Evolutionary conservation across 2,329 filamentous ascomycete genomes (phyloP), one percentile per base, ranked within the genome.

Genomic region (Dactylellina parvicollis): DNA sequence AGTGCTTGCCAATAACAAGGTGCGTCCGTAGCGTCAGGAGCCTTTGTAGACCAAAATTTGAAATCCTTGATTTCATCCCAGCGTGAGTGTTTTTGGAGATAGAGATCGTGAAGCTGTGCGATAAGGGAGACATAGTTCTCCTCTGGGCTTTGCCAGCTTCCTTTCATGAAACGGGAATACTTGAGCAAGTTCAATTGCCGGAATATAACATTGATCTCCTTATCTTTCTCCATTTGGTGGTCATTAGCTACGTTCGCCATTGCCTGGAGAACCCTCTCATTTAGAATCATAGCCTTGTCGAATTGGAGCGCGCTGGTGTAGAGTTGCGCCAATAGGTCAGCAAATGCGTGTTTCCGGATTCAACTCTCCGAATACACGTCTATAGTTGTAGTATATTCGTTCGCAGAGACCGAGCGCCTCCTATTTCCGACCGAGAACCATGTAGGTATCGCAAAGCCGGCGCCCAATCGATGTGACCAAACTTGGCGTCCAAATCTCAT

Each of bases 21-120:
- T 3, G 20, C 18, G 10, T 40, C 52, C 4, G 14, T 42, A 24
- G 16, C 12, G 2, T 40, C 32, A n/a, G 32, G 24, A 20, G 32
- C 32, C 18, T 56, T 56, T 12, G 52, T 26, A 9, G 52, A 40
- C 52, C 52, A 56, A 42, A 56, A 28, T 18, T 40, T 56, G 10
- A 56, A 56, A 18, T 56, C 34, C 7, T 24, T 28, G n/a, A 56
- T 42, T 42, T 56, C 52, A 20, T 56, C 52, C 32, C 52, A 24
- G 1, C 52, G 20, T 2, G 34, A 56, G 22, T 56, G 34, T 18
- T 56, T 56, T 56, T 40, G 52, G 24, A 56, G 12, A 34, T 56
- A 56, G 14, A 56, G 30, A 1, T 16, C 12, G 9, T 42, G 52
- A 10, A 56, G 32, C 9, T 56, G 20, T 1, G 32, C 24, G 4